Evolutionary conservation across 345 rosid species (phyloP).

Genomic region (Eucalyptus polyanthemos): DNA sequence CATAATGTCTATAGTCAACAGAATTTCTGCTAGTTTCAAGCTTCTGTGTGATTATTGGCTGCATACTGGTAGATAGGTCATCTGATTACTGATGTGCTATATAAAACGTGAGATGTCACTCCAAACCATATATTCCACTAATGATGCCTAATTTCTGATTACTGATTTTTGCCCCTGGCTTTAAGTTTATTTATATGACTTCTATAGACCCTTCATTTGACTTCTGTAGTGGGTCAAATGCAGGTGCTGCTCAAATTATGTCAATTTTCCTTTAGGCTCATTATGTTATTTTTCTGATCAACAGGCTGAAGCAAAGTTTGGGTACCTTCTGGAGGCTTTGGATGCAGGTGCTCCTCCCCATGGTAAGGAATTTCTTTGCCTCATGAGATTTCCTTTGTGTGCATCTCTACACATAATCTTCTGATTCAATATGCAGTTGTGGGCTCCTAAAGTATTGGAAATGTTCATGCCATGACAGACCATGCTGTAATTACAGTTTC

Average conservation of each 20-base stretch:
- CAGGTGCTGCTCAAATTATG: not conserved
- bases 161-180: not conserved
- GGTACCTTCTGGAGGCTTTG: conserved; percentile 91
- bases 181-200: not conserved
- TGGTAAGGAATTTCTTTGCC: conserved; percentile 30
- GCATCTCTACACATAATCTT: not conserved
- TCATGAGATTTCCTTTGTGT: not conserved
- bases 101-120: not conserved
- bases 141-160: not conserved
- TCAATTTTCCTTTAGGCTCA: not conserved
- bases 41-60: not conserved
- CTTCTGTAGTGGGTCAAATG: not conserved
- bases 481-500: not conserved
- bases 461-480: not conserved
- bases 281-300: not conserved
- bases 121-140: not conserved
- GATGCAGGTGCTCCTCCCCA: conserved; percentile 99
- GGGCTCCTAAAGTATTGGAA: not conserved
- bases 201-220: not conserved
- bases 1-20: not conserved
- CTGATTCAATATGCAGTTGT: not conserved
- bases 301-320: conserved; percentile 91
- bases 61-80: not conserved
- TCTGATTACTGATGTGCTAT: not conserved
- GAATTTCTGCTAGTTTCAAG: not conserved